Conservation (phyloP, 441 rosid genomes). For the Croton laevigatus region DNA sequence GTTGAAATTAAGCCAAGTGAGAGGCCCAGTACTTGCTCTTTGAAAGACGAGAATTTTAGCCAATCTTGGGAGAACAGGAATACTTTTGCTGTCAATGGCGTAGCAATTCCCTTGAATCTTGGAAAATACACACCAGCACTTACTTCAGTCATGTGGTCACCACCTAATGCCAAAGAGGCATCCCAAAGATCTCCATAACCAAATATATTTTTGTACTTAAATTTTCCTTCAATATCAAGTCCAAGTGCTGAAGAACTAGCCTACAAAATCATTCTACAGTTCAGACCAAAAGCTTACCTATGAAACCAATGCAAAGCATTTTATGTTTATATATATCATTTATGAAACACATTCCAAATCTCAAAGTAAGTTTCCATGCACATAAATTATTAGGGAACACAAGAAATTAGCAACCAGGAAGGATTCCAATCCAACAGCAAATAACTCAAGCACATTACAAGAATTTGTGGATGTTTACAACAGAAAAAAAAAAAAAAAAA, state of each 20-base stretch:
- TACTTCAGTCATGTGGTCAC: conserved; percentile 70
- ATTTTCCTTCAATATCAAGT: conserved; percentile 53
- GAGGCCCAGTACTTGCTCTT: conserved; percentile 74
- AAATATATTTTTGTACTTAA: conserved; percentile 76
- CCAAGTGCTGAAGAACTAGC: conserved; percentile 58
- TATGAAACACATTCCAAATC: not conserved
- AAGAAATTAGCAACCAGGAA: not conserved
- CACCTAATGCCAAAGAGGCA: conserved; percentile 72
- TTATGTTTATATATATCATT: not conserved
- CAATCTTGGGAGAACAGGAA: conserved; percentile 84
- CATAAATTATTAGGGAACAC: not conserved
- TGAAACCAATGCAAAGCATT: not conserved
- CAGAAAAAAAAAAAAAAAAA: not conserved
- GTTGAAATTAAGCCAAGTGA: conserved; percentile 77
- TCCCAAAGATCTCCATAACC: conserved; percentile 98
- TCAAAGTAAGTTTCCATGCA: not conserved
- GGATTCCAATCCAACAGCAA: not conserved
- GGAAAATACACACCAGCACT: conserved; percentile 82
- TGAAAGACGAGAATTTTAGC: conserved; percentile 79
- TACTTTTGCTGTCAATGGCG: conserved; percentile 64
- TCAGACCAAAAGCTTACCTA: conserved; percentile 13
- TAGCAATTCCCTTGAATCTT: conserved; percentile 55
- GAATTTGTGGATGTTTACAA: not conserved
- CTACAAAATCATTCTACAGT: conserved; percentile 40
- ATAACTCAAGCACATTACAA: not conserved